A percentile compares a stretch with the other conserved stretches of the same genome.
Conservation (phyloP, 192 early-diverging fungal genomes). For the Coemansia sp. region DNA sequence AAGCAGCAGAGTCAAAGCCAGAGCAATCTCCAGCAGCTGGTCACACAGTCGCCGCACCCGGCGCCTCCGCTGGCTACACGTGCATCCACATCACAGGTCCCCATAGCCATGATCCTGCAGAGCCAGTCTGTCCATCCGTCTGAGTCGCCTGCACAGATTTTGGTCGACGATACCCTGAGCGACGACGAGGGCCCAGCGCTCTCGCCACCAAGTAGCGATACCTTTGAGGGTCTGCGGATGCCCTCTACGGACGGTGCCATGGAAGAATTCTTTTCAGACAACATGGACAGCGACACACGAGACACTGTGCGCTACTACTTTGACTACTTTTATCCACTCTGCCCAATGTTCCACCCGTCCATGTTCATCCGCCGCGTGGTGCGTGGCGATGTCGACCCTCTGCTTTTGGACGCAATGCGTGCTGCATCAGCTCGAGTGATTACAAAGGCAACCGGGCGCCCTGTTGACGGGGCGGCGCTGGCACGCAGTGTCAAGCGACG, state of each 20-base stretch:
- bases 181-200: not conserved
- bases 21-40: not conserved
- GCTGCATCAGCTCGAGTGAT: slow-evolving; percentile 41
- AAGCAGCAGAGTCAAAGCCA: not conserved
- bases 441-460: slow-evolving; percentile 28
- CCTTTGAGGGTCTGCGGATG: slow-evolving; percentile 21
- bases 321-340: slow-evolving; percentile 51
- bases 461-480: slow-evolving; percentile 32
- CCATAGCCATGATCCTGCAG: slow-evolving; percentile 8
- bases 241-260: slow-evolving; percentile 35
- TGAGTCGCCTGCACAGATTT: not conserved
- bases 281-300: slow-evolving; percentile 29
- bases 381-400: slow-evolving; percentile 39
- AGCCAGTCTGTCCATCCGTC: not conserved
- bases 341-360: slow-evolving; percentile 51
- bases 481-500: slow-evolving; percentile 39
- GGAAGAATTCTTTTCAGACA: slow-evolving; percentile 35
- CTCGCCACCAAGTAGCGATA: not conserved
- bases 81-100: not conserved
- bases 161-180: slow-evolving; percentile 3
- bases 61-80: not conserved
- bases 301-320: slow-evolving; percentile 51
- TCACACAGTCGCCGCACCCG: not conserved
- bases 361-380: slow-evolving; percentile 52
- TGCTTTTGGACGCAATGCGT: slow-evolving; percentile 47